These are phyloP conservation scores for Colletotrichum acutatum DNA, from an alignment of 2,329 filamentous ascomycete species.

Conservation along the genomic window DNA sequence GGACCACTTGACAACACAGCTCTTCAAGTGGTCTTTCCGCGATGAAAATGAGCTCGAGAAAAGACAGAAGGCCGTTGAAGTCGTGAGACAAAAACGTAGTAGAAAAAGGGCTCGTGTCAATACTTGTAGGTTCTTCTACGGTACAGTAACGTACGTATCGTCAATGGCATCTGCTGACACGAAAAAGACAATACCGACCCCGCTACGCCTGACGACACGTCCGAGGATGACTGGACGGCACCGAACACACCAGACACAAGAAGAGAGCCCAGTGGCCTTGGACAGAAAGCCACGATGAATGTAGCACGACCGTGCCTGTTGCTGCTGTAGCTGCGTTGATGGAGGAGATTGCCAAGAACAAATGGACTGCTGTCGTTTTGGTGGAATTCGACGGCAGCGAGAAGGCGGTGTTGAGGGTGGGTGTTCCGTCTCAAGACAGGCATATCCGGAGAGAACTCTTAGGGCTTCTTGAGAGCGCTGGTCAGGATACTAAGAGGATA, in stretches of 20 bases:
- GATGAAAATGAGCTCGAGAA: not conserved
- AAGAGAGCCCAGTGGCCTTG: not conserved
- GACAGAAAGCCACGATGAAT: not conserved
- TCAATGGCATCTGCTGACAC: not conserved
- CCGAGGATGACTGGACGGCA: not conserved
- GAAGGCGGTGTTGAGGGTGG: not conserved
- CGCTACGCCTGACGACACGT: not conserved
- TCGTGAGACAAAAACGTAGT: not conserved
- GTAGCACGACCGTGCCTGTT: not conserved
- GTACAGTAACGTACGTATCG: not conserved
- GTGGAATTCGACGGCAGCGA: constrained; percentile 1
- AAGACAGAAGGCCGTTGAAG: not conserved
- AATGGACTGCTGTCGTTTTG: not conserved
- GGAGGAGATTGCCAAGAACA: not conserved
- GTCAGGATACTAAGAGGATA: not conserved
- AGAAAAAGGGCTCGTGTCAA: not conserved
- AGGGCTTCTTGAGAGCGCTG: not conserved
- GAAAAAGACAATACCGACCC: not conserved
- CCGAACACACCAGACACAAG: not conserved
- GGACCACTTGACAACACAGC: not conserved
- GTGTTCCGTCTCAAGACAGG: not conserved
- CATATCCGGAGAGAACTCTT: not conserved
- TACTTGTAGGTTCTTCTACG: not conserved
- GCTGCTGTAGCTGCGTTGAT: not conserved
- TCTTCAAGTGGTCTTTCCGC: not conserved